Conservation (phyloP, 1,284 basidiomycete species). For the Moesziomyces aphidis region DNA sequence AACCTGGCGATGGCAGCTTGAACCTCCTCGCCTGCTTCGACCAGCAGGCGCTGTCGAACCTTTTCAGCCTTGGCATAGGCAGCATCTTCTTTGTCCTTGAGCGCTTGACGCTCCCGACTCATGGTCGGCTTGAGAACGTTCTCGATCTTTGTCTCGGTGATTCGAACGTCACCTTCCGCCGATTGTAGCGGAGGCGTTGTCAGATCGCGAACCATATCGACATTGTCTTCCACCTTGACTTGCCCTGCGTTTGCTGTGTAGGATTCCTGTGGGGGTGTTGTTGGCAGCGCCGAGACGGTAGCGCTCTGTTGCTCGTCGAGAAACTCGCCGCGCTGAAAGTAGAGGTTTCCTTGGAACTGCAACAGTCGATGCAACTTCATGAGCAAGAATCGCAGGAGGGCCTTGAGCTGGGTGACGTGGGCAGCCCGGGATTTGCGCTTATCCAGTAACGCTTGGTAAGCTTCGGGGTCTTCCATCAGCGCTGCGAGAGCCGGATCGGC, state of each 20-base stretch:
- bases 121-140: background rate
- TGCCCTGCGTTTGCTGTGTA: background rate
- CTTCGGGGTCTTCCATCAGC: constrained; percentile 16
- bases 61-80: constrained; percentile 59
- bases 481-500: constrained; percentile 13
- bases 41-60: constrained; percentile 54
- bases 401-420: constrained; percentile 36
- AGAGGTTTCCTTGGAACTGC: constrained; percentile 61
- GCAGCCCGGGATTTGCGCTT: constrained; percentile 29
- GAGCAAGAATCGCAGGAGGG: constrained; percentile 42
- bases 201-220: background rate
- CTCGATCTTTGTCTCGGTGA: no score
- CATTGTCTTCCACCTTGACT: constrained; percentile 6
- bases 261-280: background rate
- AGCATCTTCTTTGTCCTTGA: constrained; percentile 49
- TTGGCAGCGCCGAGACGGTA: background rate
- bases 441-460: constrained; percentile 18
- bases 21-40: constrained; percentile 48
- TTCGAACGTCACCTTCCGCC: no score
- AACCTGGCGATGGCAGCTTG: constrained; percentile 27
- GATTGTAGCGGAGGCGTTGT: no score
- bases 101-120: constrained; percentile 27
- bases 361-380: constrained; percentile 57
- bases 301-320: constrained; percentile 23
- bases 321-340: constrained; percentile 57